phyloP scores from a whole-genome alignment of 805 yeast species.

The Candida golubevii region DNA sequence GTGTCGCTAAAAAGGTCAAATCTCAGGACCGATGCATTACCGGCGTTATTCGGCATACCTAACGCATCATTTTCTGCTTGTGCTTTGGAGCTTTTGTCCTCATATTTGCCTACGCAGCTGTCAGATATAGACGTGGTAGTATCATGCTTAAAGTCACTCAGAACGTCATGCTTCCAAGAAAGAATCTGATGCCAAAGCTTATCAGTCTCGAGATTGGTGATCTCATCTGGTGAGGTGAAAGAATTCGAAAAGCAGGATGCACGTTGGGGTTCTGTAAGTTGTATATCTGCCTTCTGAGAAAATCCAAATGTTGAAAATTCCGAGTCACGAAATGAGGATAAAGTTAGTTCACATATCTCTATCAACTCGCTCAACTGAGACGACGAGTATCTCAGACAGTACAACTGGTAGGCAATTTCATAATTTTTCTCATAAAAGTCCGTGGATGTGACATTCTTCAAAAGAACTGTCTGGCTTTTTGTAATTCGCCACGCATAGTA shows the following conservation, averaged over 20 bases:
- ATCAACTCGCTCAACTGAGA: constrained; percentile 27
- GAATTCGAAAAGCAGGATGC: not conserved
- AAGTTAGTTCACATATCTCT: constrained; percentile 11
- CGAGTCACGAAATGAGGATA: constrained; percentile 11
- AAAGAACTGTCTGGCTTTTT: constrained; percentile 48
- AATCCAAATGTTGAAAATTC: constrained; percentile 12
- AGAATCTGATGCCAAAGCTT: constrained; percentile 34
- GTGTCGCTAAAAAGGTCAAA: constrained; percentile 20
- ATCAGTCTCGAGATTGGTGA: constrained; percentile 29
- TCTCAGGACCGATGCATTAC: too few species aligned
- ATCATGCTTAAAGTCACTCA: constrained; percentile 4
- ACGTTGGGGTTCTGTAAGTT: constrained; percentile 1
- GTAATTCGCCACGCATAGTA: constrained; percentile 67
- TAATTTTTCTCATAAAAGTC: constrained; percentile 28
- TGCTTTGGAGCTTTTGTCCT: not conserved
- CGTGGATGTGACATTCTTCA: constrained; percentile 30
- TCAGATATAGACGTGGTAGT: too few species aligned
- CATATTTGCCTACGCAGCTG: too few species aligned
- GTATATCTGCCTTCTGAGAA: constrained; percentile 10
- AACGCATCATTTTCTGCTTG: not conserved
- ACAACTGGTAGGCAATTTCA: constrained; percentile 12
- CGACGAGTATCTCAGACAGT: constrained; percentile 14
- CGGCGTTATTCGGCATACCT: not conserved
- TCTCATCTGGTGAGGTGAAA: constrained; percentile 6
- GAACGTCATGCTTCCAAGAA: constrained; percentile 23